phyloP scores from a whole-genome alignment of 2,329 filamentous ascomycete genomes.

The Annulohypoxylon truncatum region DNA sequence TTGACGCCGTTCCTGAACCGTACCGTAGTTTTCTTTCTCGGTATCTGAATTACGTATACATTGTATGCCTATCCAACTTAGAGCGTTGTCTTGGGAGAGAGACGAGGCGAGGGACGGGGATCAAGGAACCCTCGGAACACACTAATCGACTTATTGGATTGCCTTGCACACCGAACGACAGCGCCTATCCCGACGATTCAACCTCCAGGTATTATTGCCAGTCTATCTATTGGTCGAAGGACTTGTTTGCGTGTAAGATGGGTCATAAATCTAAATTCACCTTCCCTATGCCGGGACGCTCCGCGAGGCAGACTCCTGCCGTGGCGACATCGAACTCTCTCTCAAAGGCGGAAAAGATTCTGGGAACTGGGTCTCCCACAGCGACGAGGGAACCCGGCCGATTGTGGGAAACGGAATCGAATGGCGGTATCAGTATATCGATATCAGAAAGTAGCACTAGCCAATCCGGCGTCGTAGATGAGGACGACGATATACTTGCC shows the following conservation, averaged over 20 bases:
- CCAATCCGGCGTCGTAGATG: constrained; percentile 46
- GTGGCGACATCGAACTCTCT: constrained; percentile 53
- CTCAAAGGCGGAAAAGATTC: constrained; percentile 64
- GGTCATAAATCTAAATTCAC: constrained; percentile 58
- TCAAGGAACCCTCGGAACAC: not conserved
- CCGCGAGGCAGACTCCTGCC: constrained; percentile 53
- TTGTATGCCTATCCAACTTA: not conserved
- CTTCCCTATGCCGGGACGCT: constrained; percentile 62
- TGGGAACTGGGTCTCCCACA: constrained; percentile 57
- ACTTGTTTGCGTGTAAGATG: constrained; percentile 47
- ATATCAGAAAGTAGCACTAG: constrained; percentile 57
- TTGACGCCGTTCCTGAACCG: constrained; percentile 1
- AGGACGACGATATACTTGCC: constrained; percentile 40
- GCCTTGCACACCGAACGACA: constrained; percentile 5
- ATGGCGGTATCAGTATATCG: constrained; percentile 58
- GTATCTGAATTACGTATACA: constrained; percentile 3
- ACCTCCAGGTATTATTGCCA: not conserved
- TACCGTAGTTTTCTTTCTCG: constrained; percentile 15
- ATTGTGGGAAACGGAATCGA: constrained; percentile 59
- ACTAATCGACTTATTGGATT: constrained; percentile 3
- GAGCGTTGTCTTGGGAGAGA: constrained; percentile 10
- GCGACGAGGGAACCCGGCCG: constrained; percentile 35
- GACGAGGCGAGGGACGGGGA: constrained; percentile 17
- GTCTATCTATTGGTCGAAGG: not conserved
- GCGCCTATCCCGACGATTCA: not conserved